A percentile compares a stretch with the other conserved stretches of the same genome.
phyloP scores from a whole-genome alignment of 495 filamentous ascomycete species.

The Talaromyces adpressus region DNA sequence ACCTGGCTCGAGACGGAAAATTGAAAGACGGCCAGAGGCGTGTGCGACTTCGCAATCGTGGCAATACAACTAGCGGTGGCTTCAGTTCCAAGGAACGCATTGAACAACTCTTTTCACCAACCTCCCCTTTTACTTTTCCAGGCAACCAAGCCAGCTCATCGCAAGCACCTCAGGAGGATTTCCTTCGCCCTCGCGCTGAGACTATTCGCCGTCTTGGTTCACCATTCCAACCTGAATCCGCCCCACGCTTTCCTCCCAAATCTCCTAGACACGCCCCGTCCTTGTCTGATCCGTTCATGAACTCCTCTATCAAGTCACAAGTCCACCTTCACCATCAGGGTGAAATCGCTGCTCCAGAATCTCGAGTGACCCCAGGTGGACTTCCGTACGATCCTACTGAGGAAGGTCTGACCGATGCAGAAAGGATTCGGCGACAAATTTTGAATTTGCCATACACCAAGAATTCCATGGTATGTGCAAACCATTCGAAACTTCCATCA shows the following conservation, averaged over 20 bases:
- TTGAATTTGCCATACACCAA: constrained; percentile 32
- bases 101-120: constrained; percentile 43
- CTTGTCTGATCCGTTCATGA: constrained; percentile 36
- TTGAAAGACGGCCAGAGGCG: constrained; percentile 39
- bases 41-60: constrained; percentile 43
- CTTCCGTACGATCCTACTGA: constrained; percentile 32
- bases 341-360: constrained; percentile 1
- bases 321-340: constrained; percentile 2
- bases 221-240: constrained; percentile 38
- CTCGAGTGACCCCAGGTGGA: constrained; percentile 9
- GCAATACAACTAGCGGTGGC: constrained; percentile 37
- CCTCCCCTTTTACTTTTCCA: constrained; percentile 31
- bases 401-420: constrained; percentile 38
- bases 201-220: constrained; percentile 44
- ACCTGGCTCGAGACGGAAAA: constrained; percentile 39
- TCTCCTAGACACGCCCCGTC: constrained; percentile 32
- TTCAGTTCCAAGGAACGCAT: constrained; percentile 16
- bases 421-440: constrained; percentile 40
- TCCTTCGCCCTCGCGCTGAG: constrained; percentile 23
- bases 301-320: constrained; percentile 16
- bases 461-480: constrained; percentile 17
- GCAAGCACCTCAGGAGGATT: constrained; percentile 24
- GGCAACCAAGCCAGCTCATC: constrained; percentile 20
- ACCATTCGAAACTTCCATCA: not conserved
- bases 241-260: constrained; percentile 19